Conservation (phyloP, 2,329 filamentous ascomycete species). For the Fusarium dimerum region DNA sequence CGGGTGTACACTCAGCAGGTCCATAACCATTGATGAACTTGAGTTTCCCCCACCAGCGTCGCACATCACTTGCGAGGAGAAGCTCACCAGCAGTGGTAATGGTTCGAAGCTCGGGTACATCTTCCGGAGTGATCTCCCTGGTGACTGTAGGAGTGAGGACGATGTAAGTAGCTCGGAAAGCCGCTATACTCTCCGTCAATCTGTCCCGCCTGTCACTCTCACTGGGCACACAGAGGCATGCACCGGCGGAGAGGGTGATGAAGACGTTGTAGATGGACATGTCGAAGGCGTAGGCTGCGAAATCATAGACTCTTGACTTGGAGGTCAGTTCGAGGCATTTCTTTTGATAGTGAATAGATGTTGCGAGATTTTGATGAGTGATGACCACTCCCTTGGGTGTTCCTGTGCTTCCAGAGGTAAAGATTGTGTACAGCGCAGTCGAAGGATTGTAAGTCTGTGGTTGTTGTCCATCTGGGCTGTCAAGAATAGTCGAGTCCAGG, state of each 20-base stretch:
- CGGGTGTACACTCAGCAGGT: conserved; percentile 17
- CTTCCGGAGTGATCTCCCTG: conserved; percentile 8
- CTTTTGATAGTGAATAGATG: not conserved
- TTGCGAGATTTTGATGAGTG: not conserved
- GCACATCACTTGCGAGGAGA: conserved; percentile 1
- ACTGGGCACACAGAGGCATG: conserved; percentile 20
- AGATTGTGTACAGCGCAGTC: conserved; percentile 14
- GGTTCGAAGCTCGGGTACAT: conserved; percentile 6
- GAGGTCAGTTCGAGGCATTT: not conserved
- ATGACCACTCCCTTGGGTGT: conserved; percentile 26
- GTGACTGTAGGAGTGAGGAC: conserved; percentile 14
- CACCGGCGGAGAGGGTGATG: conserved; percentile 10
- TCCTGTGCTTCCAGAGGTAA: conserved; percentile 30
- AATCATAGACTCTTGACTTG: not conserved
- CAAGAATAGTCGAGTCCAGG: not conserved
- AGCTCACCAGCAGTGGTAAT: conserved; percentile 18
- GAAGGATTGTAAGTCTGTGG: not conserved
- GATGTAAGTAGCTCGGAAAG: conserved; percentile 1
- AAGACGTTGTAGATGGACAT: conserved; percentile 9
- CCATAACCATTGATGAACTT: conserved; percentile 19
- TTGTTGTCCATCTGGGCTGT: not conserved
- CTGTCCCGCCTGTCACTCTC: conserved; percentile 15
- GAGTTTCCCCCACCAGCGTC: conserved; percentile 5
- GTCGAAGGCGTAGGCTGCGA: conserved; percentile 20
- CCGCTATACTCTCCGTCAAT: conserved; percentile 5